Base-by-base conservation (phyloP, 1,284 basidiomycete genomes). In the Schizophyllum amplum region DNA sequence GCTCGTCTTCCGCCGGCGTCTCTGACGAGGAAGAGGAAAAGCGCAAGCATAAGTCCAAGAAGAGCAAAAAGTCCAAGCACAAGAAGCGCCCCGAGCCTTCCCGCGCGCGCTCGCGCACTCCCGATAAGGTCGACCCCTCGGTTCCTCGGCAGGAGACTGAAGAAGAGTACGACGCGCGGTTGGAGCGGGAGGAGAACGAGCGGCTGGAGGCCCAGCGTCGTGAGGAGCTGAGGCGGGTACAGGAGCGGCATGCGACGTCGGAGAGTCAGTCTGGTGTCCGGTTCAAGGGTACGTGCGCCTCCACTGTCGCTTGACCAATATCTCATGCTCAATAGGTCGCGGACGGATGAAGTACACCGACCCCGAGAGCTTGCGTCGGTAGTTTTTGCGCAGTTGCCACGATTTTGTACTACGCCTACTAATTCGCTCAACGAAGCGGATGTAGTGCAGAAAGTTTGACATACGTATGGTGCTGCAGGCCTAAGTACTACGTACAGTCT, bases 111-210 rank as follows among this genome's bases (percentile, higher is more conserved):
- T 52, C 23, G 33, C 24, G 23, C n/a, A 26, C 25, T 21, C 50
- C 51, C n/a, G 53, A 55, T 21, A 22, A 20, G 46, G 46, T 24
- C 52, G 47, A 3, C 51, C 54, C 52, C 59, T 59, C 2, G 60
- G 51, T 4, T 17, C 58, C 63, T 24, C 55, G 55, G 25, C 58
- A 64, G 55, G 78, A 79, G 64, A 83, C 78, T 11, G 79, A 76
- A 62, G 80, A 84, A 66, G 86, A 89, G 65, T 87, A 88, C 62
- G 87, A 88, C 65, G 81, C 81, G 0, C 72, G 87, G 47, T 65
- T 89, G 50, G 87, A 88, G 64, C 72, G 83, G 33, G 87, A 90
- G 67, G 86, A 89, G 68, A 77, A 77, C 24, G 83, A 85, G 63
- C 72, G 85, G 24, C 61, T 81, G 0, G 82, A 77, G 60, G 72